Evolutionary conservation across 1,284 basidiomycete genomes (phyloP), one percentile per base, ranked within the genome.

Genomic region (Cerioporus squamosus): DNA sequence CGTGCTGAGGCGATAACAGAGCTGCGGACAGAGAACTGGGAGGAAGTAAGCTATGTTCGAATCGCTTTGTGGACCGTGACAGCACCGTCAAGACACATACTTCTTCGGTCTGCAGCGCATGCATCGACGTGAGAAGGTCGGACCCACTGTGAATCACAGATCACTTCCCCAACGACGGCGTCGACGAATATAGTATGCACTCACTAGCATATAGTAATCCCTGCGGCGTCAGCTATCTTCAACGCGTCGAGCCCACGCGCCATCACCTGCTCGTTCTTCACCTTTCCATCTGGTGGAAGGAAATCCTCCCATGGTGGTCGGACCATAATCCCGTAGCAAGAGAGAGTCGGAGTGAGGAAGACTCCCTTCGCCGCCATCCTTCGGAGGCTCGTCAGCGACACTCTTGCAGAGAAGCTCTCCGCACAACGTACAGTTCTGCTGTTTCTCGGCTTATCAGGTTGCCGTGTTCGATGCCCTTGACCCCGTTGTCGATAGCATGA

Each of bases 391-490:
- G 24, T 50, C 8, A 51, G 48, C n/a, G n/a, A 9, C 24, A 22
- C 9, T n/a, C n/a, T 17, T 18, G 40, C 22, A 18, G 40, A n/a
- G 3, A 22, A 20, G 40, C 9, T 10, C 18, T 18, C 18, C 15
- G 24, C 31, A 5, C 12, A 5, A 51, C 65, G 40, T 36, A 68
- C 63, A 66, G 46, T 33, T 68, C 62, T 6, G 74, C 74, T 1
- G 73, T 75, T 15, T 70, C 53, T 6, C 60, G 39, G 43, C 73
- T 72, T 45, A 75, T 73, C 9, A 76, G 65, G 55, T 75, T 75
- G 10, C 81, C 81, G 54, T 82, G 81, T 61, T 82, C 81, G 43
- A 82, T 81, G 0, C 79, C 79, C 3, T 52, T 50, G 3, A 76
- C 72, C 10, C 77, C 75, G 49, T 75, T 75, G 26, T 74, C 70